Conservation (phyloP, 2,329 filamentous ascomycete species). For the Exophiala sp. region DNA sequence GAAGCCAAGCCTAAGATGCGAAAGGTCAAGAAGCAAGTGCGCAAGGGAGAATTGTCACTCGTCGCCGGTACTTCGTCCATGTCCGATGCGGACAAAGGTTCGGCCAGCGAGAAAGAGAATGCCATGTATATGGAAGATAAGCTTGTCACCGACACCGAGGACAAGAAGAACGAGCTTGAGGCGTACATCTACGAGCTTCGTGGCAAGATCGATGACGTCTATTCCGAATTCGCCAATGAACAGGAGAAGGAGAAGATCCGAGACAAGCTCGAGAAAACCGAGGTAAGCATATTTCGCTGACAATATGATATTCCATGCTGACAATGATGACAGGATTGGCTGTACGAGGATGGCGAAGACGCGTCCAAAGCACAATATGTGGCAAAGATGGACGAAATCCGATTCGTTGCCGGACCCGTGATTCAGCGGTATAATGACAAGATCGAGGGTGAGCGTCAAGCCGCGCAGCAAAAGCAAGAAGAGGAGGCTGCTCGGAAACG, state of each 20-base stretch:
- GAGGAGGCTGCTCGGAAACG: slow-evolving; percentile 60
- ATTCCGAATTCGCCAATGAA: slow-evolving; percentile 81
- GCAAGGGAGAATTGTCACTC: slow-evolving; percentile 92
- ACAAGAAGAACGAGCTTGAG: slow-evolving; percentile 99
- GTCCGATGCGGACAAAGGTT: slow-evolving; percentile 63
- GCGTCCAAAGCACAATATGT: slow-evolving; percentile 90
- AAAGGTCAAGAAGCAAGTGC: slow-evolving; percentile 99
- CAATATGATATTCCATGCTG: slow-evolving; percentile 13
- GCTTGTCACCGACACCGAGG: slow-evolving; percentile 94
- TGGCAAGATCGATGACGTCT: slow-evolving; percentile 90
- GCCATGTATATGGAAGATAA: slow-evolving; percentile 98
- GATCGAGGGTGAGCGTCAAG: slow-evolving; percentile 79
- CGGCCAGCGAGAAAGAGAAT: slow-evolving; percentile 76
- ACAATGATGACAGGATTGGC: slow-evolving; percentile 70
- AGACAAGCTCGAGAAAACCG: slow-evolving; percentile 74
- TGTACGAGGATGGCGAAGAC: slow-evolving; percentile 96
- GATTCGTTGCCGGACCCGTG: slow-evolving; percentile 83
- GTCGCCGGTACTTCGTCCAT: slow-evolving; percentile 77
- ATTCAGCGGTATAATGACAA: slow-evolving; percentile 95
- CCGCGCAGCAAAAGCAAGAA: slow-evolving; percentile 64
- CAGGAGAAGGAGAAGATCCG: slow-evolving; percentile 88
- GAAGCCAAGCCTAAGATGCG: slow-evolving; percentile 77
- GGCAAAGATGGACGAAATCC: slow-evolving; percentile 93
- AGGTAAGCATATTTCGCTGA: slow-evolving; percentile 60
- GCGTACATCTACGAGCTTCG: slow-evolving; percentile 95